Evolutionary conservation across 2,329 filamentous ascomycete genomes (phyloP).

Genomic region (Alternaria brassicae): DNA sequence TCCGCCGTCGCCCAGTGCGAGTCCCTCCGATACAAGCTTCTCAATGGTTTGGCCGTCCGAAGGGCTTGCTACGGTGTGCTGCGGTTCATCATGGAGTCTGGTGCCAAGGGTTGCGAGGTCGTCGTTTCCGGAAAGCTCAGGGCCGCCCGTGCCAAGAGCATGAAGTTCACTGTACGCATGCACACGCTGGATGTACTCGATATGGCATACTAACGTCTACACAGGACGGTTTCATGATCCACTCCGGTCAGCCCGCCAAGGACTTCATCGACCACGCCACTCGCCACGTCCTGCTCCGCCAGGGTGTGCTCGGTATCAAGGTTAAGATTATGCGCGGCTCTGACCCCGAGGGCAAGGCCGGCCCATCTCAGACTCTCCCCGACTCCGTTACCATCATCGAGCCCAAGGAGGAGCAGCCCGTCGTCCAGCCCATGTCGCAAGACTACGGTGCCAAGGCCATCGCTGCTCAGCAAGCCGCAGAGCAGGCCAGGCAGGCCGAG

Average conservation of each 20-base stretch:
- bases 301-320: constrained; percentile 99
- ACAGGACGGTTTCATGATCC: constrained; percentile 99
- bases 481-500: constrained; percentile 64
- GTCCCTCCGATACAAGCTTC: constrained; percentile 99
- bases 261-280: constrained; percentile 99
- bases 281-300: constrained; percentile 98
- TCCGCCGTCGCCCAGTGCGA: constrained; percentile 99
- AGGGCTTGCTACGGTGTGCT: constrained; percentile 99
- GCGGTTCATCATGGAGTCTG: constrained; percentile 99
- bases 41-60: constrained; percentile 98
- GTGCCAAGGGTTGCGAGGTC: constrained; percentile 99
- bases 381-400: constrained; percentile 99
- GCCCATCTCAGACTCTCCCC: constrained; percentile 95
- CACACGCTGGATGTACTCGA: background rate
- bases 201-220: constrained; percentile 25
- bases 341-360: constrained; percentile 98
- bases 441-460: constrained; percentile 96
- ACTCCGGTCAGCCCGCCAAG: constrained; percentile 99
- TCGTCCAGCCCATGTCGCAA: constrained; percentile 94
- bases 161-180: constrained; percentile 94
- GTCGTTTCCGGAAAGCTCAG: constrained; percentile 99
- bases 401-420: constrained; percentile 98
- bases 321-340: constrained; percentile 99
- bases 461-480: constrained; percentile 72
- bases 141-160: constrained; percentile 98